Evolutionary conservation across 2,329 filamentous ascomycete genomes (phyloP).

Genomic region (Fusarium tuaranense): DNA sequence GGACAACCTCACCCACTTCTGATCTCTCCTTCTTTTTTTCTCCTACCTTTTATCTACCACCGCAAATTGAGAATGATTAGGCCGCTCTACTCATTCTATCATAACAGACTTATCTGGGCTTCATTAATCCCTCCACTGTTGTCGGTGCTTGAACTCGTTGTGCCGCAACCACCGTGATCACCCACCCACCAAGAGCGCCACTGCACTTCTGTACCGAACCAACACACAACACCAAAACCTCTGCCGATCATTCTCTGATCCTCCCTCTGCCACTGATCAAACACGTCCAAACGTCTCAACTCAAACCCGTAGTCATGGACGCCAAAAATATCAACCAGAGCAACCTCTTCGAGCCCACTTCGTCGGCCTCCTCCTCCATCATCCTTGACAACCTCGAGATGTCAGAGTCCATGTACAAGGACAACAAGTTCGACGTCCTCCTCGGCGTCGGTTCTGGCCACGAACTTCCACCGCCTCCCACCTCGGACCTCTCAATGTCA

Average conservation of each 20-base stretch:
- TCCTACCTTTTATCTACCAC: neutral
- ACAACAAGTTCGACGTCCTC: neutral
- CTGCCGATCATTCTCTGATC: neutral
- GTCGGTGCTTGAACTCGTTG: neutral
- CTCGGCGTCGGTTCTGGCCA: neutral
- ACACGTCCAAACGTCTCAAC: neutral
- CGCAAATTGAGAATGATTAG: neutral
- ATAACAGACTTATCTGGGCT: neutral
- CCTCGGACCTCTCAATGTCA: constrained; percentile 18
- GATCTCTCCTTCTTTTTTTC: neutral
- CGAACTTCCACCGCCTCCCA: constrained; percentile 14
- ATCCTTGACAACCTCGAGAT: constrained; percentile 15
- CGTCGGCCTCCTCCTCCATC: constrained; percentile 23
- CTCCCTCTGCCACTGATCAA: neutral
- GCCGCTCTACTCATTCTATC: neutral
- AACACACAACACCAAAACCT: neutral
- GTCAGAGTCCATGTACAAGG: neutral
- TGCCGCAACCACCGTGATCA: neutral
- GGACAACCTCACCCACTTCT: constrained; percentile 10
- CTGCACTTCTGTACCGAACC: neutral
- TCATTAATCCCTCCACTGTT: neutral
- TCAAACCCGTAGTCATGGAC: neutral
- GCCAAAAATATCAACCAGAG: constrained; percentile 7
- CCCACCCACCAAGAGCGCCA: neutral
- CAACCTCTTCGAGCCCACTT: constrained; percentile 1